Conservation (phyloP, 208 protist species). For the Leptomonas pyrrhocoris region DNA sequence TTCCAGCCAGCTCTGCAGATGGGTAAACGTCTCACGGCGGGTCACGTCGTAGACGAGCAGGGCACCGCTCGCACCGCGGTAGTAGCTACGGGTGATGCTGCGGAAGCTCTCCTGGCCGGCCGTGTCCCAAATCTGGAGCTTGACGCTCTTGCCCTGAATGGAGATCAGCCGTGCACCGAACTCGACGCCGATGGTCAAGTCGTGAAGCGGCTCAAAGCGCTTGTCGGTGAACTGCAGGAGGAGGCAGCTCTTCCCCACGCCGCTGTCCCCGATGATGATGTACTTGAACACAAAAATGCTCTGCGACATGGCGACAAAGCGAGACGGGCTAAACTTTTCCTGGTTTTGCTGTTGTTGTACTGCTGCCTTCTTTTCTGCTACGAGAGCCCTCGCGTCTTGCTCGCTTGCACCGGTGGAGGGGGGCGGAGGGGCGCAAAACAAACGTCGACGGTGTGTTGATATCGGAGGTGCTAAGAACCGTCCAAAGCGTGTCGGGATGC, state of each 20-base stretch:
- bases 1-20: slow-evolving; percentile 97
- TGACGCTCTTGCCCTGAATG: slow-evolving; percentile 96
- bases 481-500: no score
- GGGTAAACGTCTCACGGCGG: slow-evolving; percentile 96
- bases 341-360: neutral
- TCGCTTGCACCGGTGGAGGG: no score
- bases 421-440: no score
- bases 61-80: slow-evolving; percentile 98
- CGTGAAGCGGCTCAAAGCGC: slow-evolving; percentile 98
- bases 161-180: slow-evolving; percentile 97
- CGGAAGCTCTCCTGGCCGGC: slow-evolving; percentile 97
- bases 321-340: no score
- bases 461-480: no score
- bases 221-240: slow-evolving; percentile 99
- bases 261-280: slow-evolving; percentile 96
- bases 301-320: slow-evolving; percentile 39
- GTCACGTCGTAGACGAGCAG: slow-evolving; percentile 99
- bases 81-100: slow-evolving; percentile 99
- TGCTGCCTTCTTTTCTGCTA: no score
- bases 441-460: no score
- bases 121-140: slow-evolving; percentile 99
- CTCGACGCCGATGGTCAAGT: slow-evolving; percentile 99
- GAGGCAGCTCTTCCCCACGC: slow-evolving; percentile 99
- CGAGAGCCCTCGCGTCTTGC: no score
- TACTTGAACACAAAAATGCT: slow-evolving; percentile 96